These are phyloP conservation scores for Fraxinus latifolia DNA, from an alignment of 305 asterid genomes.

Conservation along the genomic window DNA sequence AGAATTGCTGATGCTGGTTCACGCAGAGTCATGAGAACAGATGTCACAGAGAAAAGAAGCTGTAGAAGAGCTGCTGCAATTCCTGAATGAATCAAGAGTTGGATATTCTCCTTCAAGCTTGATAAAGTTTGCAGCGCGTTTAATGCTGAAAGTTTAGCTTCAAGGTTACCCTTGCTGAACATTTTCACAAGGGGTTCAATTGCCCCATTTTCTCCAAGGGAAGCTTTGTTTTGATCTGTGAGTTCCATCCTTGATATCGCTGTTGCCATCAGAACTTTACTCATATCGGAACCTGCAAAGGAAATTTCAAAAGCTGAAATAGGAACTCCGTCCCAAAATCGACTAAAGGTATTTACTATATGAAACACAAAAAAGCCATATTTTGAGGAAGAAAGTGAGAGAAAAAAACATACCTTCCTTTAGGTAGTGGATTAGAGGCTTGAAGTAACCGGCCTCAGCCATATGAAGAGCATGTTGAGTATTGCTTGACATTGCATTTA, in stretches of 20 bases:
- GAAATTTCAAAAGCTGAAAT: neutral
- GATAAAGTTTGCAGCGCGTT: conserved; percentile 63
- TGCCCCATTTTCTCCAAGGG: conserved; percentile 65
- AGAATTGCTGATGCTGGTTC: conserved; percentile 92
- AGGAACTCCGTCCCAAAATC: neutral
- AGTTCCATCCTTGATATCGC: conserved; percentile 73
- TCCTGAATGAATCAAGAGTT: conserved; percentile 51
- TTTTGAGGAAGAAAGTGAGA: too few relatives aligned
- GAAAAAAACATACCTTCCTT: conserved; percentile 48
- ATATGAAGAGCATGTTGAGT: conserved; percentile 82
- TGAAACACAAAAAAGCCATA: too few relatives aligned
- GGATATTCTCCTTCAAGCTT: conserved; percentile 48
- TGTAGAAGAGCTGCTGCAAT: conserved; percentile 56
- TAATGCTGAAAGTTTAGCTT: conserved; percentile 68
- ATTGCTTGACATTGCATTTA: conserved; percentile 59
- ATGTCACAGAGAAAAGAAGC: conserved; percentile 94
- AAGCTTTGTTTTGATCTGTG: conserved; percentile 62
- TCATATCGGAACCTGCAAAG: conserved; percentile 79
- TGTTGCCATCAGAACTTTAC: conserved; percentile 82
- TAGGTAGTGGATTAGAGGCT: conserved; percentile 65
- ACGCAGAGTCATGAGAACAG: conserved; percentile 71
- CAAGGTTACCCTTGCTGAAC: conserved; percentile 75
- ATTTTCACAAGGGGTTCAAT: conserved; percentile 63
- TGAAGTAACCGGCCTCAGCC: conserved; percentile 95
- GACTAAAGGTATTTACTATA: neutral